Conservation (phyloP, 768 basidiomycete species). For the Tricholoma flavovirens region DNA sequence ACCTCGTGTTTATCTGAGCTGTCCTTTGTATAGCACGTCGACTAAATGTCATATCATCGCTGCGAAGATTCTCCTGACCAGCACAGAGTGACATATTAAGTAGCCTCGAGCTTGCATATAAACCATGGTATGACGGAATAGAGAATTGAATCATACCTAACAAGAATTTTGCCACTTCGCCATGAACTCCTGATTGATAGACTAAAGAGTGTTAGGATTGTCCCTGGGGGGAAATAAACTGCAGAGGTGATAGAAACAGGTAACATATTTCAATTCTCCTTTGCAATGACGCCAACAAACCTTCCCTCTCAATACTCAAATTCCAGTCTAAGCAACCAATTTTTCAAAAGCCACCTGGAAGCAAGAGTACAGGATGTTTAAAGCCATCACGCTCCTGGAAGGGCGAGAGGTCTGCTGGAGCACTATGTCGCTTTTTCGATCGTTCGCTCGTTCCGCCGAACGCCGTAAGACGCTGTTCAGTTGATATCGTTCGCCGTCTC, state of each 20-base stretch:
- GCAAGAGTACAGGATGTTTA: conserved; percentile 49
- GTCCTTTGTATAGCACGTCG: conserved; percentile 37
- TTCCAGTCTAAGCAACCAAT: conserved; percentile 21
- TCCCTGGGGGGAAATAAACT: not conserved
- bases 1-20: conserved; percentile 2
- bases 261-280: not conserved
- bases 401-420: conserved; percentile 54
- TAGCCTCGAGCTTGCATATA: not conserved
- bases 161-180: not conserved
- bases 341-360: conserved; percentile 54
- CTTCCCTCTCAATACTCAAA: not conserved
- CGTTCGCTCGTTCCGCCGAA: conserved; percentile 23
- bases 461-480: conserved; percentile 19
- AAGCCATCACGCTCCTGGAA: conserved; percentile 47
- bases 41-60: conserved; percentile 17
- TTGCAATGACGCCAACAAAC: not conserved
- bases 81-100: not conserved
- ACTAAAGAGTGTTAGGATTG: not conserved
- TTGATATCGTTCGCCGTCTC: conserved; percentile 46
- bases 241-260: not conserved
- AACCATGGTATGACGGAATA: not conserved
- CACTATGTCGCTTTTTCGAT: conserved; percentile 46
- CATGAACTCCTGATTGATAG: not conserved
- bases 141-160: not conserved
- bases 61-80: not conserved